Evolutionary conservation across 495 filamentous ascomycete species (phyloP).

Genomic region (Penicillium cataractarum): DNA sequence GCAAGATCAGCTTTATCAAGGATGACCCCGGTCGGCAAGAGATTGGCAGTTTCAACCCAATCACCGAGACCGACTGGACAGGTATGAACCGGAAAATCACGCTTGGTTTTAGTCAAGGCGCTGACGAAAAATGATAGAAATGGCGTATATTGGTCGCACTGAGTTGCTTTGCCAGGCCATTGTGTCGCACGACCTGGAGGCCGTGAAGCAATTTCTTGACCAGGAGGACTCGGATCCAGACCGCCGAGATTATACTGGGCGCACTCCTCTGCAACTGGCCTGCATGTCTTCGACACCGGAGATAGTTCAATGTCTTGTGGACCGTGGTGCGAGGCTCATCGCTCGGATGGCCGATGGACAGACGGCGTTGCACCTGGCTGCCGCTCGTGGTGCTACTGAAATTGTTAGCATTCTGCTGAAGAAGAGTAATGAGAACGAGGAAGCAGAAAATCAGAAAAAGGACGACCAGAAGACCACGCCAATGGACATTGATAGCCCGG

Average conservation of each 20-base stretch:
- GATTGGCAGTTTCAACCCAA: constrained; percentile 73
- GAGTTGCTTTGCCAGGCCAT: constrained; percentile 70
- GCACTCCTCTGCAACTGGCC: constrained; percentile 79
- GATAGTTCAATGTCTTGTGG: constrained; percentile 71
- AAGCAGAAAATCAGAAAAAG: constrained; percentile 14
- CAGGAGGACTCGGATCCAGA: constrained; percentile 65
- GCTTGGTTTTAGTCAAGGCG: no score
- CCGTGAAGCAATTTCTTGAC: constrained; percentile 68
- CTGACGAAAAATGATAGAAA: constrained; percentile 36
- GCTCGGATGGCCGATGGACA: constrained; percentile 75
- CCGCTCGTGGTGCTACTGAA: constrained; percentile 64
- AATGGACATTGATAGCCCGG: constrained; percentile 18
- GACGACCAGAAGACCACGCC: neutral
- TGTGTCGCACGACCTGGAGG: constrained; percentile 65
- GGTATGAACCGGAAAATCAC: constrained; percentile 50
- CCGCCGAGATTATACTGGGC: constrained; percentile 74
- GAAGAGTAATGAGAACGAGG: constrained; percentile 61
- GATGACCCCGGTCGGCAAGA: constrained; percentile 81
- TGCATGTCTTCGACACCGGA: constrained; percentile 65
- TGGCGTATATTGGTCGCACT: constrained; percentile 75
- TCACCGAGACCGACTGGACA: constrained; percentile 81
- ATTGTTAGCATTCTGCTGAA: constrained; percentile 71
- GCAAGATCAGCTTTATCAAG: constrained; percentile 68
- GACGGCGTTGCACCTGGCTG: constrained; percentile 79
- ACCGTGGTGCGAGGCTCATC: constrained; percentile 70